Evolutionary conservation across 2,329 filamentous ascomycete genomes (phyloP).

Genomic region (Aureobasidium sp.): DNA sequence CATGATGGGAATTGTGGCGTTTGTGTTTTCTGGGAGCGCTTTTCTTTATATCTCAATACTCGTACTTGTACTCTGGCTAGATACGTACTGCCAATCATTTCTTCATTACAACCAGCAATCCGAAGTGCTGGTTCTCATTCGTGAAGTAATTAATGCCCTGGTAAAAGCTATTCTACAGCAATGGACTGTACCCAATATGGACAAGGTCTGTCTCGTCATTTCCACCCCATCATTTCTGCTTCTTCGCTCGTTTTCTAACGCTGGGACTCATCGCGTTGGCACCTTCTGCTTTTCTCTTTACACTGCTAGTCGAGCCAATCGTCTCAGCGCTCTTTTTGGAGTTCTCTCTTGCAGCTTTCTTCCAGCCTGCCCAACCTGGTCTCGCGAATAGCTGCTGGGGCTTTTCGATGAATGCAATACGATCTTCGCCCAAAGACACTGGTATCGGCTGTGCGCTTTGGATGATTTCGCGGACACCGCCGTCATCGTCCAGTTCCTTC

Average conservation of each 20-base stretch:
- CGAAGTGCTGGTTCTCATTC: background rate
- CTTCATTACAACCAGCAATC: background rate
- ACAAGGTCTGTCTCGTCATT: background rate
- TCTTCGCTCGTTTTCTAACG: background rate
- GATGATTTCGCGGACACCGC: slow-evolving; percentile 52
- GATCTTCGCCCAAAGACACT: slow-evolving; percentile 31
- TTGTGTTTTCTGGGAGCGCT: slow-evolving; percentile 2
- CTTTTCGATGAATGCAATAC: slow-evolving; percentile 36
- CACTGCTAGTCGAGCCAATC: background rate
- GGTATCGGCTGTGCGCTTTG: slow-evolving; percentile 47
- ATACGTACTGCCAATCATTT: background rate
- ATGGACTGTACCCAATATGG: background rate
- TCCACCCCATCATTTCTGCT: background rate
- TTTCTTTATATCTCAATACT: background rate
- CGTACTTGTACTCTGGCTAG: background rate
- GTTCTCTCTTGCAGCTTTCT: background rate
- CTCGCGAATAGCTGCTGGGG: slow-evolving; percentile 42
- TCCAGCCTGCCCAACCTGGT: slow-evolving; percentile 22
- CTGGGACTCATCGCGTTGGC: background rate
- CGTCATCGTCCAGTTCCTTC: slow-evolving; percentile 53
- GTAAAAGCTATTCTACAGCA: background rate
- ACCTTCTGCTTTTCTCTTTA: background rate
- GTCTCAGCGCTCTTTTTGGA: background rate
- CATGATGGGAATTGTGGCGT: slow-evolving; percentile 11
- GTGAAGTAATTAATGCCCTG: background rate